These are phyloP conservation scores for Lentinus brumalis DNA, from an alignment of 768 basidiomycete genomes.

Conservation along the genomic window DNA sequence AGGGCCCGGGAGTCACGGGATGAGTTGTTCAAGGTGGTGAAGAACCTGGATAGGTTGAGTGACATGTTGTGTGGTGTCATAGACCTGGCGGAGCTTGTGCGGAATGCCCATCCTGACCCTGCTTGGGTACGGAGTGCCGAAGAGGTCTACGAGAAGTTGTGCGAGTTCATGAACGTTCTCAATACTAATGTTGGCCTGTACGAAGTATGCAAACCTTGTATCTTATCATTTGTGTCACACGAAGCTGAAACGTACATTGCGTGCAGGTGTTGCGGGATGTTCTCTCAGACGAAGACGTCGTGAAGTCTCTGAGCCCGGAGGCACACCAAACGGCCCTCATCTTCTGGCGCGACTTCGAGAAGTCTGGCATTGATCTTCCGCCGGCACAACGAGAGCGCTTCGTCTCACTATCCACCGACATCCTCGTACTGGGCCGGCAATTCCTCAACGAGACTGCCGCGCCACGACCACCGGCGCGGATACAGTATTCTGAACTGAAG, in stretches of 20 bases:
- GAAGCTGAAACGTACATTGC: background rate
- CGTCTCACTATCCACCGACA: conserved; percentile 87
- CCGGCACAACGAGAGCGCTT: conserved; percentile 76
- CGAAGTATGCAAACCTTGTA: conserved; percentile 55
- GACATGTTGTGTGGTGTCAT: conserved; percentile 96
- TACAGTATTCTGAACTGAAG: conserved; percentile 67
- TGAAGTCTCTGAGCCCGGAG: conserved; percentile 67
- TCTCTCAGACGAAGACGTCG: conserved; percentile 65
- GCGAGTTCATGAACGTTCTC: conserved; percentile 96
- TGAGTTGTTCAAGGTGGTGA: conserved; percentile 85
- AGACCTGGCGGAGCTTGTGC: conserved; percentile 91
- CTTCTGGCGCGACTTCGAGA: conserved; percentile 96
- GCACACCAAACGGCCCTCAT: conserved; percentile 88
- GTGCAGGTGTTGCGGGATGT: conserved; percentile 70
- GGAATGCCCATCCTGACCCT: conserved; percentile 90
- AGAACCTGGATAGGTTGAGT: conserved; percentile 95
- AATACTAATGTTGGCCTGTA: conserved; percentile 94
- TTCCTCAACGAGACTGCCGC: conserved; percentile 73
- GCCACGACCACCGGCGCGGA: conserved; percentile 64
- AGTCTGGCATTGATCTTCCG: conserved; percentile 91
- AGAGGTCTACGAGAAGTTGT: conserved; percentile 85
- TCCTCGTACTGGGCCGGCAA: conserved; percentile 82
- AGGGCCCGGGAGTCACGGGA: conserved; percentile 67
- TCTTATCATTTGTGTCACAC: conserved; percentile 2
- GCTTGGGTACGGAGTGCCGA: conserved; percentile 85